Evolutionary conservation across 495 filamentous ascomycete species (phyloP).

Genomic region (Delitschia confertaspora): DNA sequence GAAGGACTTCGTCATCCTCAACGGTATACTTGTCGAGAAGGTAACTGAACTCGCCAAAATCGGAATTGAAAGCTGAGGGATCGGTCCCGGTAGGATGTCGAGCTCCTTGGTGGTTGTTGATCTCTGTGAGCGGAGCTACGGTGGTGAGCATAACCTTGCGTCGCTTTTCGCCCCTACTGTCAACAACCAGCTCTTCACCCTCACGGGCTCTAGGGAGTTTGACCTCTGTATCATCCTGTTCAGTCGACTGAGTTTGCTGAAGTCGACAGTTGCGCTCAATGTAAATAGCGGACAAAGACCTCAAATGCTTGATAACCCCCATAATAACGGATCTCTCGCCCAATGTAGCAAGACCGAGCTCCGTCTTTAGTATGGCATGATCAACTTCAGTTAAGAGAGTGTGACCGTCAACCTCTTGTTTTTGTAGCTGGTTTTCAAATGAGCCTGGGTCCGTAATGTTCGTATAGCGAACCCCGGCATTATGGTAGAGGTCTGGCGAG

Average conservation of each 20-base stretch:
- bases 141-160: constrained; percentile 29
- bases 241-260: too few species aligned
- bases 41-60: too few species aligned
- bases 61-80: too few species aligned
- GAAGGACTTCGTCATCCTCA: too few species aligned
- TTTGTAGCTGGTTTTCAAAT: not conserved
- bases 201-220: too few species aligned
- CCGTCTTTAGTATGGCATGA: not conserved
- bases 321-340: constrained; percentile 5
- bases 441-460: not conserved
- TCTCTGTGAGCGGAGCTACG: not conserved
- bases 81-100: too few species aligned
- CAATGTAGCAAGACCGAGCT: not conserved
- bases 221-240: not conserved
- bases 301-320: not conserved
- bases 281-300: constrained; percentile 3
- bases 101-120: too few species aligned
- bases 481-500: constrained; percentile 2
- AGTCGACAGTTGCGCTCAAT: too few species aligned
- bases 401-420: constrained; percentile 1
- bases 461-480: not conserved
- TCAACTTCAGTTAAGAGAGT: constrained; percentile 5
- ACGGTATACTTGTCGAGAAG: too few species aligned
- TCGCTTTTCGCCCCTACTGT: constrained; percentile 39
- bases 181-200: too few species aligned